Evolutionary conservation across 257 asterid genomes (phyloP).

Genomic region (Solanum sejunctum): DNA sequence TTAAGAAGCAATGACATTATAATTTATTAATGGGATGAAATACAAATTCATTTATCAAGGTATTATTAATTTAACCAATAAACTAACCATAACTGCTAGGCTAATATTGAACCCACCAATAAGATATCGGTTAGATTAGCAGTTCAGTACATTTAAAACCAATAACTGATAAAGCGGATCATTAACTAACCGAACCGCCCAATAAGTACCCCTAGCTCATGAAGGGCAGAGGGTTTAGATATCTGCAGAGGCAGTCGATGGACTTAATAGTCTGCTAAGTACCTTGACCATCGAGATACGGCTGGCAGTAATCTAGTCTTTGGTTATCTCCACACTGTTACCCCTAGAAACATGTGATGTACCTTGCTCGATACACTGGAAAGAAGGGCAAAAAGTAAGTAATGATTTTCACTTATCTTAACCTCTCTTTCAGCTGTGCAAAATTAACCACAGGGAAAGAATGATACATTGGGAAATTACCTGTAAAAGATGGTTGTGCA

Average conservation of each 20-base stretch:
- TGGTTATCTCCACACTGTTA: slow-evolving; percentile 8
- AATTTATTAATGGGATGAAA: neutral
- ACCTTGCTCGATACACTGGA: slow-evolving; percentile 74
- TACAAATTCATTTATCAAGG: neutral
- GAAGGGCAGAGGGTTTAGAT: neutral
- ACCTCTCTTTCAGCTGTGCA: neutral
- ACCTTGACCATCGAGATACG: neutral
- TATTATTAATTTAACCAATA: neutral
- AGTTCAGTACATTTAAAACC: neutral
- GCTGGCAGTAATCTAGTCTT: neutral
- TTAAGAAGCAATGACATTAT: neutral
- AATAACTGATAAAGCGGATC: neutral
- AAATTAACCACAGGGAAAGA: neutral
- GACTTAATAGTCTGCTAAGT: neutral
- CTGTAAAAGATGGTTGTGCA: slow-evolving; percentile 95
- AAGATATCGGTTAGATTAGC: neutral
- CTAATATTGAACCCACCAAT: neutral
- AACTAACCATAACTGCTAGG: neutral
- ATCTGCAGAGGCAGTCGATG: neutral
- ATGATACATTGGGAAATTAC: slow-evolving; percentile 25
- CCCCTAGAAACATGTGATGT: slow-evolving; percentile 29
- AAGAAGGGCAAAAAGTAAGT: neutral
- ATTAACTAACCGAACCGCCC: neutral
- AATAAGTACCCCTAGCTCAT: neutral
- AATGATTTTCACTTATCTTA: neutral